These are phyloP conservation scores for Sordariomycetes sp. DNA, from an alignment of 2,329 filamentous ascomycete species.

Conservation along the genomic window DNA sequence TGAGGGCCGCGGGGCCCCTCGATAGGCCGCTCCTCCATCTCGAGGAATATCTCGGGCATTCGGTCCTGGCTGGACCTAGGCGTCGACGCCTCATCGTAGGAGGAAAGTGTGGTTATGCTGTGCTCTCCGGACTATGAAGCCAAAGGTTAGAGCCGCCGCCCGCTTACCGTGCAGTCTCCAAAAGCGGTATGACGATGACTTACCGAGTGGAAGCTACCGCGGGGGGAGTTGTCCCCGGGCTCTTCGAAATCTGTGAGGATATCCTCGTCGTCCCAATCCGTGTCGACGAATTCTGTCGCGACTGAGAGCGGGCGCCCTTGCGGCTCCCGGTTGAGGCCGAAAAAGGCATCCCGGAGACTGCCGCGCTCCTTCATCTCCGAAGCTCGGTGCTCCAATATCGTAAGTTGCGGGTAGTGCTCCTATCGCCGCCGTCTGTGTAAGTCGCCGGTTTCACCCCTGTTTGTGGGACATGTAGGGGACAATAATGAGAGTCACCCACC, in stretches of 20 bases:
- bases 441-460: background rate
- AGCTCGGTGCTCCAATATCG: constrained; percentile 10
- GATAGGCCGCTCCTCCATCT: constrained; percentile 43
- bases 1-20: constrained; percentile 79
- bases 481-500: background rate
- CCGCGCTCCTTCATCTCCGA: constrained; percentile 41
- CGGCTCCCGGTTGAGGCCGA: constrained; percentile 41
- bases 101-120: constrained; percentile 79
- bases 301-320: constrained; percentile 54
- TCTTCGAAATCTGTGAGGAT: constrained; percentile 43
- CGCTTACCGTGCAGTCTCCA: background rate
- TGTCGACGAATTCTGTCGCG: constrained; percentile 69
- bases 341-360: constrained; percentile 46
- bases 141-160: background rate
- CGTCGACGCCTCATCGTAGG: constrained; percentile 73
- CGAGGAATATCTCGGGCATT: constrained; percentile 48
- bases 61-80: constrained; percentile 56
- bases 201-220: constrained; percentile 63
- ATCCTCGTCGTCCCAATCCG: constrained; percentile 56
- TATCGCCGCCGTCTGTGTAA: background rate
- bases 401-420: constrained; percentile 1
- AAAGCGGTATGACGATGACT: constrained; percentile 18
- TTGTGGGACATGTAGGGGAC: background rate
- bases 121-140: constrained; percentile 50
- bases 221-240: constrained; percentile 46